phyloP scores from a whole-genome alignment of 2,329 filamentous ascomycete genomes.

The Colletotrichum zoysiae region DNA sequence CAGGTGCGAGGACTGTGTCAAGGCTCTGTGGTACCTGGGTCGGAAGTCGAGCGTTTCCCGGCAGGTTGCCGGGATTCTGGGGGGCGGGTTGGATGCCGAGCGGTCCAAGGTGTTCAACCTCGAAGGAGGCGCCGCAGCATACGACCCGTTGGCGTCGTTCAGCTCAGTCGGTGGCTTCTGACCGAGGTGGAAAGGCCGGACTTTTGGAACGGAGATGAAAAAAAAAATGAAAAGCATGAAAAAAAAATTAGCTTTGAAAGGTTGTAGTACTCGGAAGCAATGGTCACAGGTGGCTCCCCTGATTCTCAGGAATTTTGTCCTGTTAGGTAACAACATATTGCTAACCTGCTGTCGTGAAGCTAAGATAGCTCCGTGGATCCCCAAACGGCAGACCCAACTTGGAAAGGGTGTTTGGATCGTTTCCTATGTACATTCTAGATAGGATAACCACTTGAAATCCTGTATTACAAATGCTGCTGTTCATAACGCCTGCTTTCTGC shows the following conservation, averaged over 20 bases:
- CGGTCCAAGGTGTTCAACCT: slow-evolving; percentile 83
- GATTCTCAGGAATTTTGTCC: not conserved
- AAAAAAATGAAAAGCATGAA: too few species aligned
- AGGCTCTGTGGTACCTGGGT: slow-evolving; percentile 66
- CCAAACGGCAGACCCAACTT: too few species aligned
- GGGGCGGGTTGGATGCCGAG: slow-evolving; percentile 80
- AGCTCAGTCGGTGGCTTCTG: not conserved
- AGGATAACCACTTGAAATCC: too few species aligned
- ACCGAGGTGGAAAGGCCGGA: not conserved
- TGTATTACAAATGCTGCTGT: too few species aligned
- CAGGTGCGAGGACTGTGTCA: slow-evolving; percentile 62
- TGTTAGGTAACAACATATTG: not conserved
- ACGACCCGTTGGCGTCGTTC: not conserved
- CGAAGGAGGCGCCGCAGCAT: slow-evolving; percentile 68
- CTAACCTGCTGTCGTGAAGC: not conserved
- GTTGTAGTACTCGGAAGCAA: not conserved
- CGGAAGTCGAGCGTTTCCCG: slow-evolving; percentile 54
- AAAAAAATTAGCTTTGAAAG: not conserved
- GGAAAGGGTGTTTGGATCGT: too few species aligned
- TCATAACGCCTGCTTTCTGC: too few species aligned
- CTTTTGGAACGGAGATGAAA: too few species aligned
- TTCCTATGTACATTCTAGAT: too few species aligned
- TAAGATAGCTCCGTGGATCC: too few species aligned
- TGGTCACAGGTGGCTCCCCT: not conserved
- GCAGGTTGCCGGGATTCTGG: slow-evolving; percentile 63